phyloP scores from a whole-genome alignment of 768 basidiomycete species.

The Mycena galopus region DNA sequence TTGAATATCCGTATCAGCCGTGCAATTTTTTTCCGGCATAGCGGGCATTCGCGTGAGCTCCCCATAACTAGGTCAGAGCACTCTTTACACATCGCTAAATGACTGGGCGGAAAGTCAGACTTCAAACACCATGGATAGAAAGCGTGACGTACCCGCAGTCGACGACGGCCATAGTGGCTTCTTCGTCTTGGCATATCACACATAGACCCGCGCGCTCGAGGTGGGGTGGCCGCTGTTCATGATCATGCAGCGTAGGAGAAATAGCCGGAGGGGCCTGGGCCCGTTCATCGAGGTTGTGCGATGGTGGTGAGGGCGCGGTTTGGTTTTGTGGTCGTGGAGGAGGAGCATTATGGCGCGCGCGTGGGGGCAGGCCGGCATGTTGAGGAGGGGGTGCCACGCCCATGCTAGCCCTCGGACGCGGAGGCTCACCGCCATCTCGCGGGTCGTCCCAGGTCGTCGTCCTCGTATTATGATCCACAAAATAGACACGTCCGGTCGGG shows the following conservation, averaged over 20 bases:
- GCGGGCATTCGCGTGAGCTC: conserved; percentile 89
- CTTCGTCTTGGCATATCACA: conserved; percentile 94
- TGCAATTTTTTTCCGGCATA: conserved; percentile 90
- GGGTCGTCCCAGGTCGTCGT: conserved; percentile 99
- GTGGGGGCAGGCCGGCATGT: no score
- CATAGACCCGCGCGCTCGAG: conserved; percentile 83
- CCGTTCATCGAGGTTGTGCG: no score
- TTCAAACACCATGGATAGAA: background rate
- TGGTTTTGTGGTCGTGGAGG: no score
- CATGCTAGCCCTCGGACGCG: no score
- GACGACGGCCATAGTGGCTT: conserved; percentile 92
- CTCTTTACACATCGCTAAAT: conserved; percentile 80
- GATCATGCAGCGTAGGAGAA: no score
- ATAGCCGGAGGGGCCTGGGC: no score
- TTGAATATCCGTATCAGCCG: background rate
- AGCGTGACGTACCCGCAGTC: conserved; percentile 84
- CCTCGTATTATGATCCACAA: conserved; percentile 99
- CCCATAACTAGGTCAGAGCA: conserved; percentile 87
- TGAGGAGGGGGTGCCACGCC: no score
- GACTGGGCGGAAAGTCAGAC: conserved; percentile 59
- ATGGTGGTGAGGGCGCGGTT: no score
- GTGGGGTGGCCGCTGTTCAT: conserved; percentile 13
- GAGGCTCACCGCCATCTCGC: conserved; percentile 52
- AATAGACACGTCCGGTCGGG: conserved; percentile 97
- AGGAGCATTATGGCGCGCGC: no score